Conservation (phyloP, 768 basidiomycete species). For the Termitomyces sp. region DNA sequence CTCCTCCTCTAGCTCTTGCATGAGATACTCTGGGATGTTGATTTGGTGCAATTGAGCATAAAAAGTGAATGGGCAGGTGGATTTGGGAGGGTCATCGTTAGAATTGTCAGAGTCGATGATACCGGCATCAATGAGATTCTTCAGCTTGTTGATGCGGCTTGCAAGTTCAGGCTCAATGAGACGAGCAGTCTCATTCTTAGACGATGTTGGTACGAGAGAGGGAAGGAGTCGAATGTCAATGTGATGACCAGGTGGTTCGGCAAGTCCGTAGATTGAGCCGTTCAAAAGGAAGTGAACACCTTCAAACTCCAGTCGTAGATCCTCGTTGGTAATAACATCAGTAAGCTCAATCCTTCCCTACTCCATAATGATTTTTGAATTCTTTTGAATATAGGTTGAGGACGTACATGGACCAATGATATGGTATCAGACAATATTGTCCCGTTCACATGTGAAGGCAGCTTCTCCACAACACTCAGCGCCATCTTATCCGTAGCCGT, state of each 20-base stretch:
- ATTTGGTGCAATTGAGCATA: constrained; percentile 63
- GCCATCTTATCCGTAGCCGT: constrained; percentile 56
- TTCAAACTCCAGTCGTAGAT: constrained; percentile 69
- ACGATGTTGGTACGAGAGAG: constrained; percentile 53
- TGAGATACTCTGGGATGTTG: constrained; percentile 45
- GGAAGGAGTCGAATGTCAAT: constrained; percentile 70
- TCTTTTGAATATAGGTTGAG: not conserved
- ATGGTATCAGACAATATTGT: constrained; percentile 37
- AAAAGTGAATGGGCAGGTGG: constrained; percentile 63
- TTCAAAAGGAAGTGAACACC: constrained; percentile 73
- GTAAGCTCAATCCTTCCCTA: constrained; percentile 75
- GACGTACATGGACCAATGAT: constrained; percentile 63
- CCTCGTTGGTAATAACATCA: constrained; percentile 46
- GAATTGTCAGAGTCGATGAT: constrained; percentile 51
- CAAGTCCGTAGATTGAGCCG: constrained; percentile 76
- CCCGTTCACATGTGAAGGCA: constrained; percentile 33
- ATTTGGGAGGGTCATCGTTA: constrained; percentile 40
- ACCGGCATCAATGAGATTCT: constrained; percentile 63
- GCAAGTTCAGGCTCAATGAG: constrained; percentile 58
- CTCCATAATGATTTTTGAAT: constrained; percentile 2
- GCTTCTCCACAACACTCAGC: constrained; percentile 64
- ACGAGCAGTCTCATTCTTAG: constrained; percentile 55
- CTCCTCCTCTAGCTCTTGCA: constrained; percentile 73
- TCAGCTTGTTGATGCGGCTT: constrained; percentile 55
- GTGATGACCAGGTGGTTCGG: constrained; percentile 50